Percentiles rank a stretch among this genome's conserved stretches.
phyloP scores from a whole-genome alignment of 2,329 filamentous ascomycete genomes.

The Sporothrix pseudoabietina region DNA sequence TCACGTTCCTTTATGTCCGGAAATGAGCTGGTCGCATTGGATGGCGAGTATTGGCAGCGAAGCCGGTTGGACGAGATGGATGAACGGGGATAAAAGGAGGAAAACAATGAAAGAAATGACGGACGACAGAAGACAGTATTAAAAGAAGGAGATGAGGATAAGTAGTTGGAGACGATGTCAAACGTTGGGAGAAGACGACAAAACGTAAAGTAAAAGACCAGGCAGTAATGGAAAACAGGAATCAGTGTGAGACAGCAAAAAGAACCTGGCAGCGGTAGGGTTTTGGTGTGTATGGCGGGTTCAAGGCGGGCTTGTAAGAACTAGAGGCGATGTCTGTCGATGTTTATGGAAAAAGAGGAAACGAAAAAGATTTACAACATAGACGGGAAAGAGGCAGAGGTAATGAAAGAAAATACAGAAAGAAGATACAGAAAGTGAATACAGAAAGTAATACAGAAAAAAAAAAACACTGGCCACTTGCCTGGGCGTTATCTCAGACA shows the following conservation, averaged over 20 bases:
- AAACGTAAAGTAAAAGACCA: not conserved
- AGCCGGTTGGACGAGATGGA: not conserved
- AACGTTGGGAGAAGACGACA: not conserved
- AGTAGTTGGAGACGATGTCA: not conserved
- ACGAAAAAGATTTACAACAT: not conserved
- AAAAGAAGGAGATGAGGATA: not conserved
- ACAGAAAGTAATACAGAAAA: not conserved
- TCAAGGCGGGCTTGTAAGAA: not conserved
- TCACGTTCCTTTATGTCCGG: not conserved
- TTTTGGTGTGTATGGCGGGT: not conserved
- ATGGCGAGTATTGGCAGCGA: not conserved
- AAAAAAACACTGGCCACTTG: not conserved
- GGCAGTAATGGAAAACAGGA: slow-evolving; percentile 5
- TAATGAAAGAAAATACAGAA: not conserved
- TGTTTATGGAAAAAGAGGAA: not conserved
- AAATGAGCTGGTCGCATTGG: not conserved
- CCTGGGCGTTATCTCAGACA: not conserved
- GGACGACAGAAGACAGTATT: not conserved
- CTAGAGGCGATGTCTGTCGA: not conserved
- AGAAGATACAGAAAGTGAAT: too few species aligned
- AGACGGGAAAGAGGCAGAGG: not conserved
- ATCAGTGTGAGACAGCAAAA: slow-evolving; percentile 13
- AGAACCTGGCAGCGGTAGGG: slow-evolving; percentile 7
- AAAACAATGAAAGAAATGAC: not conserved
- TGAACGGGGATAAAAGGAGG: not conserved